A percentile compares a stretch with the other conserved stretches of the same genome.
Conservation (phyloP, 2,329 filamentous ascomycete species). For the Zymoseptoria pseudotritici region DNA sequence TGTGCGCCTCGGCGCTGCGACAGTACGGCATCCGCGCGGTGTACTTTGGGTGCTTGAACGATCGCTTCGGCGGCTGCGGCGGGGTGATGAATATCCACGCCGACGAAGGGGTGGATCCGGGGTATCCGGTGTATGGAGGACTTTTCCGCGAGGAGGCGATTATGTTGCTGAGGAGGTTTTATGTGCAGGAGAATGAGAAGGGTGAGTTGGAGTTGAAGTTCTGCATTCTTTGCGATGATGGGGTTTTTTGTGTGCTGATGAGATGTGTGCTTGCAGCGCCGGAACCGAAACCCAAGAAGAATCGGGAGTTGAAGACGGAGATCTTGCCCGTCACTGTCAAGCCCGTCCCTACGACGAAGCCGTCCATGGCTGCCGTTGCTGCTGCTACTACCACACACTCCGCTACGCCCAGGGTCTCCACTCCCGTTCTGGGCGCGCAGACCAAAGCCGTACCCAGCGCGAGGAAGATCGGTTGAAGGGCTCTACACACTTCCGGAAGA, state of each 20-base stretch:
- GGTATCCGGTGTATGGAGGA: conserved; percentile 77
- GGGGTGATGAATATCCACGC: conserved; percentile 83
- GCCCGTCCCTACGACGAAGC: conserved; percentile 4
- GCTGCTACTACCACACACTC: not conserved
- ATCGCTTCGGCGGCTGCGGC: conserved; percentile 93
- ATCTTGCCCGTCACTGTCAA: conserved; percentile 42
- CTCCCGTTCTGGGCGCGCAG: conserved; percentile 16
- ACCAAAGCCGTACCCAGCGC: not conserved
- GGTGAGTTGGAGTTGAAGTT: conserved; percentile 44
- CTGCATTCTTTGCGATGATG: not conserved
- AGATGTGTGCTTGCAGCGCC: conserved; percentile 40
- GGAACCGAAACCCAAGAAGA: conserved; percentile 58
- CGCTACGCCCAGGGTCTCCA: conserved; percentile 6
- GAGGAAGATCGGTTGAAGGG: not conserved
- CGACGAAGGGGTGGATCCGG: conserved; percentile 65
- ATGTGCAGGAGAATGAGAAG: conserved; percentile 95
- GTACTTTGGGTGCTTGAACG: conserved; percentile 91
- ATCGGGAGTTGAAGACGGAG: conserved; percentile 54
- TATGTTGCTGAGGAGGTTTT: conserved; percentile 84
- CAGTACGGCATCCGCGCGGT: conserved; percentile 84
- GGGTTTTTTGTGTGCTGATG: conserved; percentile 1
- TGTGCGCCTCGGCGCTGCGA: conserved; percentile 89
- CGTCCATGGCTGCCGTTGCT: not conserved
- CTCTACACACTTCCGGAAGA: too few species aligned
- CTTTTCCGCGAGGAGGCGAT: conserved; percentile 90